phyloP scores from a whole-genome alignment of 23 red algal genomes.

The Gracilariopsis chorda region DNA sequence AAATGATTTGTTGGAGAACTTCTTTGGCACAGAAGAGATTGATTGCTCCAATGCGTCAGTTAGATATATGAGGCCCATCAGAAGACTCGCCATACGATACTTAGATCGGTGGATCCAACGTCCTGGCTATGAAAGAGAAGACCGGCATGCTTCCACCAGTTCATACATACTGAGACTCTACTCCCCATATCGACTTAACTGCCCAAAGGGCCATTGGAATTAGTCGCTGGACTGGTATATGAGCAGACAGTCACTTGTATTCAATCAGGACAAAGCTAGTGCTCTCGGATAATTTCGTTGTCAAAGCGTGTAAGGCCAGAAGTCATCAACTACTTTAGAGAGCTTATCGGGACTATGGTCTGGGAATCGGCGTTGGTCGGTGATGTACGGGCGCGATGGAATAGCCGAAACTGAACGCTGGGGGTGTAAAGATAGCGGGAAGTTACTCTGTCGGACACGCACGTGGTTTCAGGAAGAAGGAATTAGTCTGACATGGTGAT shows the following conservation, averaged over 20 bases:
- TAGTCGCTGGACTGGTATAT: slow-evolving; percentile 45
- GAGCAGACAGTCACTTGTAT: slow-evolving; percentile 85
- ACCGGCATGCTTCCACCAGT: slow-evolving; percentile 88
- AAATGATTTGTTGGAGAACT: slow-evolving; percentile 66
- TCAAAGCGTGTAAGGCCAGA: slow-evolving; percentile 60
- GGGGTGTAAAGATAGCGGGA: no score
- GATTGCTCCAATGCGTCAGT: slow-evolving; percentile 72
- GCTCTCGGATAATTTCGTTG: slow-evolving; percentile 72
- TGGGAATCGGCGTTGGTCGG: no score
- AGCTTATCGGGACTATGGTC: slow-evolving; percentile 84
- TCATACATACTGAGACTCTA: slow-evolving; percentile 71
- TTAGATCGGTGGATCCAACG: slow-evolving; percentile 58
- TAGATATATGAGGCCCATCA: slow-evolving; percentile 78
- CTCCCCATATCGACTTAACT: slow-evolving; percentile 64
- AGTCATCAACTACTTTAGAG: slow-evolving; percentile 23
- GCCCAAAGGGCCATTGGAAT: slow-evolving; percentile 61
- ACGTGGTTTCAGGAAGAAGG: no score
- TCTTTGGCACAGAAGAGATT: slow-evolving; percentile 71
- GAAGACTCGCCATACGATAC: slow-evolving; percentile 76
- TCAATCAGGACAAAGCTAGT: slow-evolving; percentile 49
- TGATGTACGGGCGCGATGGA: no score
- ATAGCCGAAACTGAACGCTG: no score
- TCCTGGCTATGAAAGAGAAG: slow-evolving; percentile 60
- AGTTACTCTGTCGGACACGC: no score
- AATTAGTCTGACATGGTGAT: no score